Evolutionary conservation across 1,139 yeast species (phyloP).

Genomic region (Protomyces macrosporus): DNA sequence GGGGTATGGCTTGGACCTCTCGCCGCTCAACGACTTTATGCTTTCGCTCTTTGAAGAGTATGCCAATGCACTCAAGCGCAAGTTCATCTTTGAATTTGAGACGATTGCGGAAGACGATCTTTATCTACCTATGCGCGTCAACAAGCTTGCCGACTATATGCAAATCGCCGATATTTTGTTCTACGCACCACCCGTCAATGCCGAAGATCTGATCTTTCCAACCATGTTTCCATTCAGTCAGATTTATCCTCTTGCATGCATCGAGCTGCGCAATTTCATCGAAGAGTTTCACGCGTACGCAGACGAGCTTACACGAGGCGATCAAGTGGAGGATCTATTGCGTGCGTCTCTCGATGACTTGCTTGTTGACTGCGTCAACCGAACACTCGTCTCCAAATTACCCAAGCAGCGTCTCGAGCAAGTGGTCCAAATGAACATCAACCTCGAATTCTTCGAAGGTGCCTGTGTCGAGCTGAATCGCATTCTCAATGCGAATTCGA

Average conservation of each 20-base stretch:
- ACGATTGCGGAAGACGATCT: constrained; percentile 70
- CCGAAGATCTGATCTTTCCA: constrained; percentile 53
- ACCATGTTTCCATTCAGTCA: constrained; percentile 83
- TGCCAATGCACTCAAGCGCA: constrained; percentile 51
- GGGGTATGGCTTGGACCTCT: constrained; percentile 53
- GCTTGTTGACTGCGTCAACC: constrained; percentile 63
- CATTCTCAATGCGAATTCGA: constrained; percentile 46
- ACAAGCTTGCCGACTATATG: constrained; percentile 55
- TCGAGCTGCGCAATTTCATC: constrained; percentile 62
- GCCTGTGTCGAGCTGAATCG: constrained; percentile 48
- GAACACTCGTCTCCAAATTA: constrained; percentile 60
- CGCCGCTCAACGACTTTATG: constrained; percentile 59
- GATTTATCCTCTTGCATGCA: constrained; percentile 79
- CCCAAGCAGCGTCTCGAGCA: constrained; percentile 76
- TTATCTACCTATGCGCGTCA: constrained; percentile 77
- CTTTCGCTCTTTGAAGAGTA: constrained; percentile 57
- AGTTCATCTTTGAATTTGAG: constrained; percentile 59
- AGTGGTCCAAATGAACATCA: constrained; percentile 79
- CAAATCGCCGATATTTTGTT: constrained; percentile 62
- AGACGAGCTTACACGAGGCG: constrained; percentile 51
- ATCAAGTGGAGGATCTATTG: constrained; percentile 38
- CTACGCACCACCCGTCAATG: constrained; percentile 52
- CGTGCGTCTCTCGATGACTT: constrained; percentile 59
- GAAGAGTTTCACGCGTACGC: constrained; percentile 59
- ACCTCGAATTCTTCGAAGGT: constrained; percentile 73